Percentiles rank a stretch among this genome's conserved stretches.
Conservation (phyloP, 139 green algal species). For the Medakamo hakoo region DNA sequence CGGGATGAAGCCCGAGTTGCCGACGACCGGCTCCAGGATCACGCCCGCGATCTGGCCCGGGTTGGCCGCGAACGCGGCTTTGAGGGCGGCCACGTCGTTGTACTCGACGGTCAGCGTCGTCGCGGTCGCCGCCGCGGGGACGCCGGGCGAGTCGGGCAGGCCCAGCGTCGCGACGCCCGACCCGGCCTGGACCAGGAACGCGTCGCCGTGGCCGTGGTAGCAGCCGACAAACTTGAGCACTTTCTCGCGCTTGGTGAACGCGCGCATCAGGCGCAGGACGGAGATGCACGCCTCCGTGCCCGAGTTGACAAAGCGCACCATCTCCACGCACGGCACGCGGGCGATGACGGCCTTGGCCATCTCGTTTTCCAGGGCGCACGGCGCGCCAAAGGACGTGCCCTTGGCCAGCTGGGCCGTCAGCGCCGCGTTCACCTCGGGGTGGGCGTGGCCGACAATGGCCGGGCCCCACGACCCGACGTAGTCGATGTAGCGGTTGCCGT, state of each 20-base stretch:
- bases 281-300: constrained; percentile 98
- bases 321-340: constrained; percentile 90
- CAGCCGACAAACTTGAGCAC: constrained; percentile 98
- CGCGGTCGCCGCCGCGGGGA: constrained; percentile 41
- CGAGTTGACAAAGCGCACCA: constrained; percentile 94
- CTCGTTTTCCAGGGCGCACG: constrained; percentile 92
- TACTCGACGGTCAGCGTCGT: constrained; percentile 44
- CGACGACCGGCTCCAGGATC: constrained; percentile 97
- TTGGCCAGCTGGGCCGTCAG: constrained; percentile 86
- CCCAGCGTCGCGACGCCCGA: constrained; percentile 90
- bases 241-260: constrained; percentile 93
- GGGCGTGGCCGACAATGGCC: constrained; percentile 82
- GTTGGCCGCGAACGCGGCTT: constrained; percentile 76
- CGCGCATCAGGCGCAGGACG: constrained; percentile 92
- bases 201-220: constrained; percentile 97
- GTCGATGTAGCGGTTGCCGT: constrained; percentile 86
- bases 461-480: constrained; percentile 96
- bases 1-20: constrained; percentile 95
- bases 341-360: constrained; percentile 96
- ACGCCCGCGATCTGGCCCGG: constrained; percentile 91
- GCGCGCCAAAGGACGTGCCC: constrained; percentile 92
- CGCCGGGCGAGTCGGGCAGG: constrained; percentile 89
- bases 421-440: constrained; percentile 89
- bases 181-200: constrained; percentile 89
- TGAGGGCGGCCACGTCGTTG: constrained; percentile 58